phyloP scores from a whole-genome alignment of 805 yeast species.

The Myxozyma monticola region DNA sequence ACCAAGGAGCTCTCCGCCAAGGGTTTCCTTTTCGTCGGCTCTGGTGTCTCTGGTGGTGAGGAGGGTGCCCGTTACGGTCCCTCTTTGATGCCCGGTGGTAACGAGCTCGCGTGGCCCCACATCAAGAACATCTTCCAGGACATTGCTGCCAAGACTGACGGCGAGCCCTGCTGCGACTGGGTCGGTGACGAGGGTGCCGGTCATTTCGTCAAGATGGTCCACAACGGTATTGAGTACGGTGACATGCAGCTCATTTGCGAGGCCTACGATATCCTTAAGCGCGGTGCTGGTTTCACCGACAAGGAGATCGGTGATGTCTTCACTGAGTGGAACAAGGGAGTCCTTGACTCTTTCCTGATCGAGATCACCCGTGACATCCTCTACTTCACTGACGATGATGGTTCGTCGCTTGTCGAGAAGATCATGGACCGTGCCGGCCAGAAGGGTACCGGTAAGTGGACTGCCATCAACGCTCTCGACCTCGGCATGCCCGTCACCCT shows the following conservation, averaged over 20 bases:
- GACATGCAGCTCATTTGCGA: constrained; percentile 99
- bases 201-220: constrained; percentile 99
- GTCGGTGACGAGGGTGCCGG: constrained; percentile 99
- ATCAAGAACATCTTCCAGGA: constrained; percentile 95
- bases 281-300: constrained; percentile 86
- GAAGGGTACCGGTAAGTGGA: constrained; percentile 99
- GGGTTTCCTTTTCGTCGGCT: constrained; percentile 92
- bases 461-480: constrained; percentile 96
- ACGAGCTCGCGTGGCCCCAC: constrained; percentile 97
- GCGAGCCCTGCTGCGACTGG: constrained; percentile 99
- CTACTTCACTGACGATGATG: constrained; percentile 84
- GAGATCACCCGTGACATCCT: constrained; percentile 96
- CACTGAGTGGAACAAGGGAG: constrained; percentile 94
- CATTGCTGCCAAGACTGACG: constrained; percentile 93
- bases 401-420: constrained; percentile 92
- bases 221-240: constrained; percentile 99
- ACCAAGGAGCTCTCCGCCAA: constrained; percentile 80
- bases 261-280: constrained; percentile 94
- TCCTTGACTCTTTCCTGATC: constrained; percentile 91
- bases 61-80: constrained; percentile 99
- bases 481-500: constrained; percentile 97
- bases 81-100: constrained; percentile 99
- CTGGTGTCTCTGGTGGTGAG: constrained; percentile 99
- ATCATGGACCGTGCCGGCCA: constrained; percentile 97
- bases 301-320: constrained; percentile 93